Percentiles rank a stretch among this genome's conserved stretches.
phyloP scores from a whole-genome alignment of 2,329 filamentous ascomycete genomes.

The Cordyceps javanica region DNA sequence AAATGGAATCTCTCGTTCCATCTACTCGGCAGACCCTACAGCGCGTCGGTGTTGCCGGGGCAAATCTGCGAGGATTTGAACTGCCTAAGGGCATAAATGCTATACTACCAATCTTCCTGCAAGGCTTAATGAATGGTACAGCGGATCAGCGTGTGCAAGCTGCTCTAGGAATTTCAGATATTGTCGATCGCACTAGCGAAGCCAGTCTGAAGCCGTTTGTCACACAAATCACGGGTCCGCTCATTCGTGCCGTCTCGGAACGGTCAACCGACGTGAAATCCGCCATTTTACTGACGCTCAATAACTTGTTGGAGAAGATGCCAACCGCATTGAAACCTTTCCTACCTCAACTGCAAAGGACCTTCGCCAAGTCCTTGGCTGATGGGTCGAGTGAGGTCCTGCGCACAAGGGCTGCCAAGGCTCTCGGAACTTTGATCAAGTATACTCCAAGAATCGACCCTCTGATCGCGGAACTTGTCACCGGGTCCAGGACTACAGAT shows the following conservation, averaged over 20 bases:
- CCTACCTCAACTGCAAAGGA: constrained; percentile 90
- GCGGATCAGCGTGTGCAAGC: constrained; percentile 87
- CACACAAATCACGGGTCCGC: constrained; percentile 92
- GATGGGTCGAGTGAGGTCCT: constrained; percentile 88
- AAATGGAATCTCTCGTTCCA: constrained; percentile 88
- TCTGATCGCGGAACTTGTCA: constrained; percentile 83
- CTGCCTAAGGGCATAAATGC: constrained; percentile 96
- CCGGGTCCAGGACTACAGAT: constrained; percentile 86
- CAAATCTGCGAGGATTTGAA: constrained; percentile 79
- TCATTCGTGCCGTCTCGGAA: constrained; percentile 96
- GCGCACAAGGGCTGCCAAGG: constrained; percentile 83
- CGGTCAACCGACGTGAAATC: constrained; percentile 93
- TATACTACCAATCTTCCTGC: constrained; percentile 91
- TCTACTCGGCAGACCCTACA: constrained; percentile 82
- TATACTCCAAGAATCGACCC: constrained; percentile 94
- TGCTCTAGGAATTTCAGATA: constrained; percentile 89
- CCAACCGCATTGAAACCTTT: constrained; percentile 93
- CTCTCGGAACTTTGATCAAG: constrained; percentile 89
- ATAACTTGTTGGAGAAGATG: constrained; percentile 95
- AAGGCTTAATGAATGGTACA: constrained; percentile 95
- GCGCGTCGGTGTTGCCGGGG: constrained; percentile 81
- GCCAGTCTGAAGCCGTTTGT: constrained; percentile 89
- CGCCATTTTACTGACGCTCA: constrained; percentile 87
- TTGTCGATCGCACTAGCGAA: constrained; percentile 86
- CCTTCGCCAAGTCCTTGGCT: constrained; percentile 91